These are phyloP conservation scores for Cytospora mali DNA, from an alignment of 2,329 filamentous ascomycete species.

Conservation along the genomic window DNA sequence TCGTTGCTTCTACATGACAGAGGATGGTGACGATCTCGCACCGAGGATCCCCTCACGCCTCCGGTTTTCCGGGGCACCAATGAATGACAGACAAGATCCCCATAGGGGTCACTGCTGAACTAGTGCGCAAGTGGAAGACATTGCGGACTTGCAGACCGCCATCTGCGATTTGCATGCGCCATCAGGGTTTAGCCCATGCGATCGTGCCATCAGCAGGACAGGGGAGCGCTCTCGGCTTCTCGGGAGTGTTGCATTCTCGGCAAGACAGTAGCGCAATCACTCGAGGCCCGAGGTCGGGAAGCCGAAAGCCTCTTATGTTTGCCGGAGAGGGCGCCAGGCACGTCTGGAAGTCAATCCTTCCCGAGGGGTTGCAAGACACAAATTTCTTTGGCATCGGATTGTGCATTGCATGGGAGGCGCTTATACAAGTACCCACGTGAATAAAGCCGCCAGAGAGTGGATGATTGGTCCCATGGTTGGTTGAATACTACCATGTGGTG, in stretches of 20 bases:
- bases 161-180: conserved; percentile 17
- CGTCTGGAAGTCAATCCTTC: neutral
- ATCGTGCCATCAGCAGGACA: neutral
- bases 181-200: neutral
- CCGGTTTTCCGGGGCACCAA: neutral
- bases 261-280: neutral
- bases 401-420: neutral
- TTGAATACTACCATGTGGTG: neutral
- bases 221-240: neutral
- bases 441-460: neutral
- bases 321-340: conserved; percentile 4
- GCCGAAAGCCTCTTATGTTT: conserved; percentile 13
- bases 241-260: neutral
- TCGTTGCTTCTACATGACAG: neutral
- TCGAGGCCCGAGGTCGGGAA: conserved; percentile 22
- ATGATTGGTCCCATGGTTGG: neutral
- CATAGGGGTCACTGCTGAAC: neutral
- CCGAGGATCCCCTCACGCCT: neutral
- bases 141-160: conserved; percentile 15
- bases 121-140: conserved; percentile 16
- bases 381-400: conserved; percentile 2
- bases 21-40: neutral
- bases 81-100: neutral
- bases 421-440: neutral
- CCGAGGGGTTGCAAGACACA: neutral